A percentile compares a stretch with the other conserved stretches of the same genome.
Conservation (phyloP, 805 yeast genomes). For the Spathaspora passalidarum region DNA sequence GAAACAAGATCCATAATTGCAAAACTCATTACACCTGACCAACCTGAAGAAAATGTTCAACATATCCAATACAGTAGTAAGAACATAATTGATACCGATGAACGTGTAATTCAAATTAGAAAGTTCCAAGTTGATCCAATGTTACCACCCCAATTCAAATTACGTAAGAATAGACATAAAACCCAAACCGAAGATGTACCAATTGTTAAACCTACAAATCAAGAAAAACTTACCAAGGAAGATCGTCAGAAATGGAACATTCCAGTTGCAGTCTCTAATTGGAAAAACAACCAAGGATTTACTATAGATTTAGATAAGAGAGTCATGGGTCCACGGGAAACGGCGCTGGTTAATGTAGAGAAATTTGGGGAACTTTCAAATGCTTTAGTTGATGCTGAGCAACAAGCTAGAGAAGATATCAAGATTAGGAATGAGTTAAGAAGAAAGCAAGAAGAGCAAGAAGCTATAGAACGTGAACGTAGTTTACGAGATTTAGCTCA, state of each 20-base stretch:
- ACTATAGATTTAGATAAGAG: constrained; percentile 80
- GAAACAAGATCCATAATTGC: constrained; percentile 59
- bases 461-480: constrained; percentile 5
- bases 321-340: constrained; percentile 25
- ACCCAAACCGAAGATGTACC: constrained; percentile 65
- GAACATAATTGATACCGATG: constrained; percentile 16
- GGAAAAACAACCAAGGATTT: constrained; percentile 93
- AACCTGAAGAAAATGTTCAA: constrained; percentile 31
- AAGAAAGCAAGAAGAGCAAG: constrained; percentile 14
- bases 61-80: constrained; percentile 19
- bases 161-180: constrained; percentile 64
- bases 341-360: constrained; percentile 44
- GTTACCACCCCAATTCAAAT: constrained; percentile 74
- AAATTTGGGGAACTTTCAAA: constrained; percentile 61
- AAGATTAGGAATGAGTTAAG: constrained; percentile 5
- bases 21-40: constrained; percentile 43
- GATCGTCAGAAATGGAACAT: constrained; percentile 82
- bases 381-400: constrained; percentile 68
- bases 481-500: constrained; percentile 22
- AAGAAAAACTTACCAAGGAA: constrained; percentile 51
- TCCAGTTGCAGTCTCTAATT: constrained; percentile 88
- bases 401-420: constrained; percentile 18
- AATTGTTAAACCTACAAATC: constrained; percentile 37
- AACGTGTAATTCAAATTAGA: constrained; percentile 58
- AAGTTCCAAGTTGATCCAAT: constrained; percentile 77